Conservation (phyloP, 495 filamentous ascomycete species). For the Talaromyces liani region DNA sequence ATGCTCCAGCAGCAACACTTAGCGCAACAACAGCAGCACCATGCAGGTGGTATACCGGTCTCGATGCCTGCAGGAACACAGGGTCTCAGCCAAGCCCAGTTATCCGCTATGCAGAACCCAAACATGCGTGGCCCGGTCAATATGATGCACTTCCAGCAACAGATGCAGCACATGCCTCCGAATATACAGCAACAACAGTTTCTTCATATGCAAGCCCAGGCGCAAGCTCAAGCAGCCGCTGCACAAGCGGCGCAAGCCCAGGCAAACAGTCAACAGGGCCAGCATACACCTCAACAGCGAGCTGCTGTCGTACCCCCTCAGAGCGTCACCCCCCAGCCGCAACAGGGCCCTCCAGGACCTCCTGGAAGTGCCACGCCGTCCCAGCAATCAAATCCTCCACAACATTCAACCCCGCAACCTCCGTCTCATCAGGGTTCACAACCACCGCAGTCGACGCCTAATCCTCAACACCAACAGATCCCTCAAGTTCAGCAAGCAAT, state of each 20-base stretch:
- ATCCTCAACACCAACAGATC: constrained; percentile 38
- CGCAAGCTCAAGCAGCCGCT: constrained; percentile 22
- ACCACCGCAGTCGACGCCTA: constrained; percentile 38
- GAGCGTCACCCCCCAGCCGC: constrained; percentile 46
- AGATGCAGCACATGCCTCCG: constrained; percentile 46
- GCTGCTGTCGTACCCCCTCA: constrained; percentile 36
- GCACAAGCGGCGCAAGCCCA: constrained; percentile 24
- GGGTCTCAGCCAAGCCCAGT: constrained; percentile 46
- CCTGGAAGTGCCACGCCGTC: constrained; percentile 41
- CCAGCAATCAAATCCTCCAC: constrained; percentile 26
- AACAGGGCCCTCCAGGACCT: constrained; percentile 36
- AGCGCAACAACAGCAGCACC: constrained; percentile 43
- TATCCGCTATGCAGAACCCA: constrained; percentile 48
- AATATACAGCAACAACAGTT: constrained; percentile 43
- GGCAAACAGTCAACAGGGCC: constrained; percentile 36
- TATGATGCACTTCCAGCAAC: constrained; percentile 39
- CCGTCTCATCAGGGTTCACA: constrained; percentile 32
- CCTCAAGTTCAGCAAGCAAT: constrained; percentile 35
- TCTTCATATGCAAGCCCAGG: constrained; percentile 30
- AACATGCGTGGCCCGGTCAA: constrained; percentile 34
- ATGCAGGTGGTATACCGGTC: constrained; percentile 40
- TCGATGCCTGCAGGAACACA: constrained; percentile 55
- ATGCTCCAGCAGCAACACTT: constrained; percentile 35
- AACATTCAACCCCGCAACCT: constrained; percentile 38
- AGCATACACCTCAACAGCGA: constrained; percentile 40